Base-by-base conservation (phyloP, 148 eudicot species). In the Camellia japonica region DNA sequence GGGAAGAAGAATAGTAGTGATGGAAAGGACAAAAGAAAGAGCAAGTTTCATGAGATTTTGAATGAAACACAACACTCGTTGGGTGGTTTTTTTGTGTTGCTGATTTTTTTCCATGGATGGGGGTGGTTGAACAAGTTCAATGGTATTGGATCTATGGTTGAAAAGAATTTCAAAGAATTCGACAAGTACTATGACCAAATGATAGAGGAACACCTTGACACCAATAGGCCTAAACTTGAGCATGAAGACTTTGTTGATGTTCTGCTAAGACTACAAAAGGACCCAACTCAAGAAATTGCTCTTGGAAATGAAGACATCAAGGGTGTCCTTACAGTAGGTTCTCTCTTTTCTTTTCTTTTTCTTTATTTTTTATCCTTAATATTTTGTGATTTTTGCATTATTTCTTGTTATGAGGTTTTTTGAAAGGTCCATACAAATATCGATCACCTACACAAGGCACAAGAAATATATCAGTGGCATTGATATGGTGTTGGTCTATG, bases 91-190 rank as follows among this genome's bases (percentile, higher is more conserved):
- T 88, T 6, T 88, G 89, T 81, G 47, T 91, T 5, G 89, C 90
- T 14, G 91, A 92, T 76, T 92, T 75, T 70, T 90, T 83, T 71
- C 93, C 91, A 18, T 84, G 87, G 88, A 66, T 90, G 68, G 89
- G 81, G 72, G 23, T 87, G 89, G 89, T 0, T 86, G 2, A 90
- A 88, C 70, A 90, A 85, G 79, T 62, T 90, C 20, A 90, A 87
- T 76, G 93, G 93, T 0, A 23, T 86, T 16, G 92, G 87, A 61
- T 51, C 78, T 6, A 6, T 47, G 6, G 51, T 2, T 47, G 51
- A 47, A 5, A 89, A 80, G 75, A 79, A 38, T 75, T 87, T 83
- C 65, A 77, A 41, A 2, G 85, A 82, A 18, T 52, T 90, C 55
- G 87, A 87, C 73, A 76, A 16, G 9, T 82, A 80, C 15, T 87